A percentile compares a stretch with the other conserved stretches of the same genome.
Conservation (phyloP, 78 protist genomes). For the Salpingoeca rosetta region DNA sequence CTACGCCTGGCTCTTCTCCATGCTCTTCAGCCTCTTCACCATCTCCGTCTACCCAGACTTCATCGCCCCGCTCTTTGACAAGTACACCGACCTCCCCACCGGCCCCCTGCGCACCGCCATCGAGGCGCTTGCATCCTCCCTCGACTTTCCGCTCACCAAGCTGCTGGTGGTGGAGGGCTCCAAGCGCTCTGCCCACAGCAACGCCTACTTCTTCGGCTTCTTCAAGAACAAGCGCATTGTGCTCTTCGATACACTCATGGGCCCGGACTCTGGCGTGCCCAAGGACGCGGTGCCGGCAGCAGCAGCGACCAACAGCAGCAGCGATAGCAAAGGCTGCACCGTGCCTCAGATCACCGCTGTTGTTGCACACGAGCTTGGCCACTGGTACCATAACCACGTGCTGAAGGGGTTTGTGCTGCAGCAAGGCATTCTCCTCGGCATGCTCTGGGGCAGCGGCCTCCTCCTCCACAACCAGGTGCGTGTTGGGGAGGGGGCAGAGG, state of each 20-base stretch:
- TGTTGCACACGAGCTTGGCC: conserved; percentile 78
- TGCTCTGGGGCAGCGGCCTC: conserved; percentile 32
- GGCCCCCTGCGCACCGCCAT: conserved; percentile 4
- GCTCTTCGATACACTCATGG: conserved; percentile 70
- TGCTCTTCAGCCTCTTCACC: conserved; percentile 21
- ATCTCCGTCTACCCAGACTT: conserved; percentile 49
- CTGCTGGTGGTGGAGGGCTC: conserved; percentile 60
- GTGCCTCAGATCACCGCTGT: conserved; percentile 45
- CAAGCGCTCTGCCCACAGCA: conserved; percentile 46
- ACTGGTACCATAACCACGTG: conserved; percentile 52
- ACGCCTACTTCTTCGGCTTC: conserved; percentile 69
- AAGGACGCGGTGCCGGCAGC: background rate
- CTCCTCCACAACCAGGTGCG: too few species aligned
- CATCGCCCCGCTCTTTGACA: conserved; percentile 79
- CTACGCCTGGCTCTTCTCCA: conserved; percentile 28
- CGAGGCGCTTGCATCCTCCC: conserved; percentile 13
- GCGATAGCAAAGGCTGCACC: background rate
- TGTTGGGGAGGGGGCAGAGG: too few species aligned
- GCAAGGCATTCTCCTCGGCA: conserved; percentile 10
- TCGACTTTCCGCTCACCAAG: conserved; percentile 48
- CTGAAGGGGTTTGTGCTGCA: conserved; percentile 16
- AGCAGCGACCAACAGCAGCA: background rate
- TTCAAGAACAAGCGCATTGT: conserved; percentile 68
- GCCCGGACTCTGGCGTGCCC: background rate
- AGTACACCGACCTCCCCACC: background rate